Evolutionary conservation across 2,329 filamentous ascomycete genomes (phyloP).

Genomic region (Monosporascus sp.): DNA sequence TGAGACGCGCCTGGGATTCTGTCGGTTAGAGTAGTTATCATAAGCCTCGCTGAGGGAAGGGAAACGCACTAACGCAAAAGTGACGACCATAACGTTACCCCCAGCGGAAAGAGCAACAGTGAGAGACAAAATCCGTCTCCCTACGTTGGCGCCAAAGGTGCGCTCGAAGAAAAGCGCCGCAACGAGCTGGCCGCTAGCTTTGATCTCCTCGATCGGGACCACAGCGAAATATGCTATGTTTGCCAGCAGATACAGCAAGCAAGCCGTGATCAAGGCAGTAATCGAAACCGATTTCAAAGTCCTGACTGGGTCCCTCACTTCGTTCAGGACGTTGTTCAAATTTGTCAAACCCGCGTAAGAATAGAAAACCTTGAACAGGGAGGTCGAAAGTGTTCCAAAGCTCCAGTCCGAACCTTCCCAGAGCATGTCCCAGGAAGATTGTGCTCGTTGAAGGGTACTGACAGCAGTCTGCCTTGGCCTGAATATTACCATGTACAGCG

Average conservation of each 20-base stretch:
- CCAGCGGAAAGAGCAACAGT: slow-evolving; percentile 62
- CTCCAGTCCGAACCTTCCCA: slow-evolving; percentile 66
- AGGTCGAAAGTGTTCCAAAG: slow-evolving; percentile 61
- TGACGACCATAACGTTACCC: slow-evolving; percentile 70
- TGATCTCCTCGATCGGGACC: slow-evolving; percentile 62
- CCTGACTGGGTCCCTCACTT: slow-evolving; percentile 62
- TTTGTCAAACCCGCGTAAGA: slow-evolving; percentile 64
- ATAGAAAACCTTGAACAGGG: slow-evolving; percentile 64
- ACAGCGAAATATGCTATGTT: slow-evolving; percentile 61
- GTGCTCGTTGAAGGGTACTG: not conserved
- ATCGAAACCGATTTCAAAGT: slow-evolving; percentile 60
- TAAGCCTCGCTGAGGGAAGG: not conserved
- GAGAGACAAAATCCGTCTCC: slow-evolving; percentile 53
- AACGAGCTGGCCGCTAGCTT: slow-evolving; percentile 60
- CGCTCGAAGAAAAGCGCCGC: slow-evolving; percentile 63
- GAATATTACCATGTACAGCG: slow-evolving; percentile 52
- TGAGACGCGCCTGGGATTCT: slow-evolving; percentile 52
- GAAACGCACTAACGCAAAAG: slow-evolving; percentile 56
- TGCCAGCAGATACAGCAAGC: slow-evolving; percentile 60
- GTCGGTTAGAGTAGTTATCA: slow-evolving; percentile 6
- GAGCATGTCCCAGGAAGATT: slow-evolving; percentile 42
- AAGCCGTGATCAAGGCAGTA: slow-evolving; percentile 55
- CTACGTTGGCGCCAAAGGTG: slow-evolving; percentile 55
- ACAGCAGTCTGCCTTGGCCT: slow-evolving; percentile 19
- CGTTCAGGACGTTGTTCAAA: slow-evolving; percentile 65